A percentile compares a stretch with the other conserved stretches of the same genome.
Evolutionary conservation across 2,329 filamentous ascomycete species (phyloP).

Genomic region (Diplodia seriata): DNA sequence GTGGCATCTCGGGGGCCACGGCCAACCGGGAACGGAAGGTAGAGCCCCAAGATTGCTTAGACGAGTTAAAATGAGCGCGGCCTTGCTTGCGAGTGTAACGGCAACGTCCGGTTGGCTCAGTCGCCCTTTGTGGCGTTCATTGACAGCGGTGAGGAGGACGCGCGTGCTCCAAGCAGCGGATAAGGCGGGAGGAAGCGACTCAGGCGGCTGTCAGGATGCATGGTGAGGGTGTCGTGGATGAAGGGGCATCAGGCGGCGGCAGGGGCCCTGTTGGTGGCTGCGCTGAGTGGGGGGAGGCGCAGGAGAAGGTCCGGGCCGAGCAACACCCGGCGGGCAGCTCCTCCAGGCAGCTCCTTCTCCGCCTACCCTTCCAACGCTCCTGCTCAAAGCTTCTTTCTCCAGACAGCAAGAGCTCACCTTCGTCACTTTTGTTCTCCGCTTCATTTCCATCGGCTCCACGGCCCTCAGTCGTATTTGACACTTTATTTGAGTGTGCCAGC

Average conservation of each 20-base stretch:
- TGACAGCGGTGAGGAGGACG: conserved; percentile 10
- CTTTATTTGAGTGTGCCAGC: background rate
- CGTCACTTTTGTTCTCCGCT: no score
- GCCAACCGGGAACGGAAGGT: conserved; percentile 7
- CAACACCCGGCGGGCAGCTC: background rate
- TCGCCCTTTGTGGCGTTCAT: conserved; percentile 2
- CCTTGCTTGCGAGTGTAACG: conserved; percentile 17
- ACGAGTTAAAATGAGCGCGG: no score
- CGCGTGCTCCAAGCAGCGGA: conserved; percentile 5
- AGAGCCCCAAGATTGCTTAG: background rate
- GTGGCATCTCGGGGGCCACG: conserved; percentile 1
- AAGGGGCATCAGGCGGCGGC: conserved; percentile 17
- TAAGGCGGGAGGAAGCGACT: background rate
- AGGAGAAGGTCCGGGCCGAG: conserved; percentile 18
- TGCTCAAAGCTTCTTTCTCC: background rate
- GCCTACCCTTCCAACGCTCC: background rate
- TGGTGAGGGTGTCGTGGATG: conserved; percentile 4
- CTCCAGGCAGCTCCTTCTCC: no score
- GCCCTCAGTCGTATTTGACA: no score
- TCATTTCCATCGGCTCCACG: no score
- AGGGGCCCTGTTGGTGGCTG: conserved; percentile 19
- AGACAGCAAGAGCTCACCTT: background rate
- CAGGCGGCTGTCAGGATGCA: background rate
- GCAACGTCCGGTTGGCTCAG: background rate
- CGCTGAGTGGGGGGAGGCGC: background rate